Evolutionary conservation across 495 filamentous ascomycete species (phyloP).

Genomic region (Penicillium odoratum): DNA sequence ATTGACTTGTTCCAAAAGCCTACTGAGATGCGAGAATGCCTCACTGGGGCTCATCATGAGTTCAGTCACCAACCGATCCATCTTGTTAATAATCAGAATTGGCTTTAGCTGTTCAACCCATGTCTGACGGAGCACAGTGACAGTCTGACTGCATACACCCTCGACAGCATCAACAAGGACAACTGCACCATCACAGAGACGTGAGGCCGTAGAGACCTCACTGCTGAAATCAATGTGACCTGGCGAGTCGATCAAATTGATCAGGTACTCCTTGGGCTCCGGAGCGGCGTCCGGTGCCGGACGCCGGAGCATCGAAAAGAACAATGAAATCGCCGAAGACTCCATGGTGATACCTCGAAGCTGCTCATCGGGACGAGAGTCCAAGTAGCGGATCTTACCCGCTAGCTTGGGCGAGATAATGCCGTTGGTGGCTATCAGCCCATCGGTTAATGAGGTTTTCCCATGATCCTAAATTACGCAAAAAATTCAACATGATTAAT

Average conservation of each 20-base stretch:
- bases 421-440: conserved; percentile 96
- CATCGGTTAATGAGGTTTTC: conserved; percentile 96
- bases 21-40: conserved; percentile 86
- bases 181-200: conserved; percentile 91
- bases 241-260: conserved; percentile 97
- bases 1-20: conserved; percentile 92
- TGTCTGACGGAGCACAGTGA: conserved; percentile 90
- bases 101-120: conserved; percentile 97
- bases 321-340: conserved; percentile 95
- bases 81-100: conserved; percentile 95
- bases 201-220: conserved; percentile 93
- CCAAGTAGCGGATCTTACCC: conserved; percentile 96
- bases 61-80: conserved; percentile 91
- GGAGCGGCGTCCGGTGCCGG: conserved; percentile 66
- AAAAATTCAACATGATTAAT: conserved; percentile 7
- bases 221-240: conserved; percentile 99
- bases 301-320: conserved; percentile 85
- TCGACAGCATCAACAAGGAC: conserved; percentile 98
- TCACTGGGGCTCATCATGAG: conserved; percentile 87
- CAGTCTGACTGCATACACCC: conserved; percentile 96
- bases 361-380: conserved; percentile 96
- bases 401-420: conserved; percentile 98
- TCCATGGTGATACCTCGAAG: conserved; percentile 98
- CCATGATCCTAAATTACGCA: conserved; percentile 71
- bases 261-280: conserved; percentile 80